Evolutionary conservation across 257 asterid species (phyloP).

Genomic region (Sherardia arvensis): DNA sequence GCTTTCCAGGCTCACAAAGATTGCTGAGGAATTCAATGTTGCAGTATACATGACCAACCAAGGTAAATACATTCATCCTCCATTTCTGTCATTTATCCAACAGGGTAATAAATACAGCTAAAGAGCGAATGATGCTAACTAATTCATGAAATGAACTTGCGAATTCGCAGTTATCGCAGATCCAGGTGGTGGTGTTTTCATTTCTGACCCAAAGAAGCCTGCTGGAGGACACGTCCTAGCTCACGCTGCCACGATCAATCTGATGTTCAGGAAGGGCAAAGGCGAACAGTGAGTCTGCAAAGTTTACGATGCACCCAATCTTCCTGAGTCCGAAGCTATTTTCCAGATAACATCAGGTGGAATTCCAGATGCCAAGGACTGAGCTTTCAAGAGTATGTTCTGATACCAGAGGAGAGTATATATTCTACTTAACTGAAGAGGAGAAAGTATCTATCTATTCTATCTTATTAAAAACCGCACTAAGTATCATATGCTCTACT

Average conservation of each 20-base stretch:
- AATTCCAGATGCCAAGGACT: slow-evolving; percentile 93
- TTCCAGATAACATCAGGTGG: slow-evolving; percentile 97
- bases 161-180: slow-evolving; percentile 87
- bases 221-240: slow-evolving; percentile 99
- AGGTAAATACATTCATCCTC: slow-evolving; percentile 32
- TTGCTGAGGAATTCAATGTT: slow-evolving; percentile 94
- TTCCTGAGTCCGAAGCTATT: slow-evolving; percentile 96
- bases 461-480: neutral
- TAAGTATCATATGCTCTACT: neutral
- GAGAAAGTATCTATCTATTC: neutral
- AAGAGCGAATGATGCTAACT: neutral
- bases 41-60: slow-evolving; percentile 99
- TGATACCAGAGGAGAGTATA: neutral
- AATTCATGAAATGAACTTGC: slow-evolving; percentile 11
- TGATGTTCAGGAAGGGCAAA: slow-evolving; percentile 99
- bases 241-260: slow-evolving; percentile 89
- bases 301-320: slow-evolving; percentile 98
- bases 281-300: slow-evolving; percentile 99
- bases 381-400: slow-evolving; percentile 9
- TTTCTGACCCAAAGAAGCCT: slow-evolving; percentile 96
- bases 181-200: slow-evolving; percentile 96
- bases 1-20: slow-evolving; percentile 90
- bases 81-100: neutral
- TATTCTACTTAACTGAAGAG: neutral
- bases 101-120: neutral